phyloP scores from a whole-genome alignment of 73 alveolate genomes.

The Effrenium voratum region DNA sequence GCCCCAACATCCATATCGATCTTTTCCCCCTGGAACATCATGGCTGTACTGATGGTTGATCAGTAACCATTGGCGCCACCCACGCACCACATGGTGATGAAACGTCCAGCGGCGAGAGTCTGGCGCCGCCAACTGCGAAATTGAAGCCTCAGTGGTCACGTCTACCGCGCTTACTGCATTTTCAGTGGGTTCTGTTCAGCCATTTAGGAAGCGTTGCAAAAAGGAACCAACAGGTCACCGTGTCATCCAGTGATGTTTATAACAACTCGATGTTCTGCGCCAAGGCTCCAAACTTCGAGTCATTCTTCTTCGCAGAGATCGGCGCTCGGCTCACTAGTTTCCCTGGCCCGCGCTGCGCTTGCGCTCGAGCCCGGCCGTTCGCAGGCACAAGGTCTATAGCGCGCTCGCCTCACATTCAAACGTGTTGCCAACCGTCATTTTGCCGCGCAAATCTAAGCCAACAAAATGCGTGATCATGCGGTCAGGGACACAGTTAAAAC shows the following conservation, averaged over 20 bases:
- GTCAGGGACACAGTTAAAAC: not conserved
- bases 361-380: no score
- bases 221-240: not conserved
- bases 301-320: not conserved
- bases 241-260: no score
- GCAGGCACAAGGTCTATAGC: no score
- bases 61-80: not conserved
- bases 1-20: not conserved
- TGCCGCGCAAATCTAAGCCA: not conserved
- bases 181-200: no score
- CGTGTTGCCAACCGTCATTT: not conserved
- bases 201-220: not conserved
- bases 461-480: not conserved
- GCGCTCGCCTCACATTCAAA: slow-evolving; percentile 9
- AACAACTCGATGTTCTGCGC: not conserved
- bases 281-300: not conserved
- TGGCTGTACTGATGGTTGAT: no score
- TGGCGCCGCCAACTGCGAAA: not conserved
- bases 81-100: not conserved
- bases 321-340: not conserved
- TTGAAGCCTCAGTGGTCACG: not conserved
- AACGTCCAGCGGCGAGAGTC: not conserved
- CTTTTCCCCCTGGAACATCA: not conserved
- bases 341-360: not conserved
- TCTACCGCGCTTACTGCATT: no score